Conservation (phyloP, 2,329 filamentous ascomycete genomes). For the Penicillium sp. region DNA sequence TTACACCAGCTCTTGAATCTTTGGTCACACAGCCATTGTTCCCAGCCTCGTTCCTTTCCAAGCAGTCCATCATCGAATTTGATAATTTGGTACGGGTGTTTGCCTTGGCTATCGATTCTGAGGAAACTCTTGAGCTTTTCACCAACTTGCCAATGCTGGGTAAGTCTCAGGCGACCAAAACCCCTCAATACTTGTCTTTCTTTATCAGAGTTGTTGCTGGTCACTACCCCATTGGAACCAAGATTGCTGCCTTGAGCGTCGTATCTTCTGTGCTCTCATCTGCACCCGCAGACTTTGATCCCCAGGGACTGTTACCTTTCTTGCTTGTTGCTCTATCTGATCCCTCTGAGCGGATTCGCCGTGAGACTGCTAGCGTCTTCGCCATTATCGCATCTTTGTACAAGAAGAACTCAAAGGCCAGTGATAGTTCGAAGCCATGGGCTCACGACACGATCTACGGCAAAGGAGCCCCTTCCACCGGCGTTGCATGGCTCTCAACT, state of each 20-base stretch:
- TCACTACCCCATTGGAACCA: conserved; percentile 65
- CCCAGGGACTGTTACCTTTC: conserved; percentile 83
- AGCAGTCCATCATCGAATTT: conserved; percentile 36
- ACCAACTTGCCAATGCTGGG: conserved; percentile 39
- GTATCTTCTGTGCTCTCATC: conserved; percentile 58
- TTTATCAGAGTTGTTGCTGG: conserved; percentile 73
- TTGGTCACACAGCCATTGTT: conserved; percentile 30
- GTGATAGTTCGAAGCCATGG: conserved; percentile 52
- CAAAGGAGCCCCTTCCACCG: conserved; percentile 47
- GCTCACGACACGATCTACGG: conserved; percentile 66
- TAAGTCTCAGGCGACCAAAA: conserved; percentile 50
- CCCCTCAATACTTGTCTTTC: conserved; percentile 71
- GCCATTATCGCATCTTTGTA: conserved; percentile 56
- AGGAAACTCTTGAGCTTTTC: conserved; percentile 36
- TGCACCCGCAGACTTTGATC: conserved; percentile 57
- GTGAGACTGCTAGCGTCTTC: conserved; percentile 68
- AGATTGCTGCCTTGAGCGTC: conserved; percentile 67
- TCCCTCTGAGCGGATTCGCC: conserved; percentile 70
- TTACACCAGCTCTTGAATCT: conserved; percentile 35
- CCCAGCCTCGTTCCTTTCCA: conserved; percentile 40
- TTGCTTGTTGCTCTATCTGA: conserved; percentile 72
- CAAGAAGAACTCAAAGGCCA: conserved; percentile 46
- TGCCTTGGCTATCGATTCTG: conserved; percentile 32
- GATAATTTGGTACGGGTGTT: conserved; percentile 42
- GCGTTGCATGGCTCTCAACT: conserved; percentile 57